A percentile compares a stretch with the other conserved stretches of the same genome.
Conservation (phyloP, 257 asterid genomes). For the Solanum virginianum region DNA sequence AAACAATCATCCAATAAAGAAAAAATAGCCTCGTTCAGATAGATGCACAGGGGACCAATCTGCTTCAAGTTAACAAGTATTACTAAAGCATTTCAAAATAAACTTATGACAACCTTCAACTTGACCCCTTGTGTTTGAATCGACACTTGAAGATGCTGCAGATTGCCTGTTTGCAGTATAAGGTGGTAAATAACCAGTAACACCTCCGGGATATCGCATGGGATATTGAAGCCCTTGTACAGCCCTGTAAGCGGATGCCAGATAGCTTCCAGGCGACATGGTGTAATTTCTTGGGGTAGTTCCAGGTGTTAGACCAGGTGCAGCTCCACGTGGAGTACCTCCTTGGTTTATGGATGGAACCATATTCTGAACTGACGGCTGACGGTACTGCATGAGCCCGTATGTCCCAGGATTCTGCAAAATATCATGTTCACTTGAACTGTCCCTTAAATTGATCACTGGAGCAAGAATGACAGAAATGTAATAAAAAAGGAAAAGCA, state of each 20-base stretch:
- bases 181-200: constrained; percentile 49
- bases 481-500: constrained; percentile 1
- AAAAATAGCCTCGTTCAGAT: background rate
- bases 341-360: constrained; percentile 57
- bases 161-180: constrained; percentile 39
- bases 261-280: constrained; percentile 37
- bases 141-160: constrained; percentile 83
- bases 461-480: constrained; percentile 2
- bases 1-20: background rate
- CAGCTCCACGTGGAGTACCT: constrained; percentile 39
- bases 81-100: background rate
- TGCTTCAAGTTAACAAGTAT: background rate
- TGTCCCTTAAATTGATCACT: constrained; percentile 8
- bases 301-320: constrained; percentile 57
- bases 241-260: constrained; percentile 48
- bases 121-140: constrained; percentile 52
- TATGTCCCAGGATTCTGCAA: constrained; percentile 73
- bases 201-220: constrained; percentile 46
- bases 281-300: constrained; percentile 53
- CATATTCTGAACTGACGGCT: constrained; percentile 43
- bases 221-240: constrained; percentile 71
- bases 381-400: constrained; percentile 76
- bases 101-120: constrained; percentile 51
- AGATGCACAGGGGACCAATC: background rate
- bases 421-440: constrained; percentile 17